Percentiles rank a stretch among this genome's conserved stretches.
phyloP scores from a whole-genome alignment of 73 alveolate genomes.

The Paramecium pentaurelia region DNA sequence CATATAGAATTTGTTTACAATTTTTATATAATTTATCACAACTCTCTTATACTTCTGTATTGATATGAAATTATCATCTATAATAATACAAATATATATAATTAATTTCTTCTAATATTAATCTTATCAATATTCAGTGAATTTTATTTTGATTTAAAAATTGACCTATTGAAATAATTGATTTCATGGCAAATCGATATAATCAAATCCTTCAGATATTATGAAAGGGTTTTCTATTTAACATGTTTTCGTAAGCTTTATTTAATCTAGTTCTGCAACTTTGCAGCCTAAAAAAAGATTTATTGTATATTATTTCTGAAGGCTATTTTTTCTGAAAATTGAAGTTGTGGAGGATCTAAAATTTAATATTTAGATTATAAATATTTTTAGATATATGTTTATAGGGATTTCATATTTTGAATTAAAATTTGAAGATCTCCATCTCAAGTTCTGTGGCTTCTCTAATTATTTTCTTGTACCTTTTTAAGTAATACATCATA shows the following conservation, averaged over 20 bases:
- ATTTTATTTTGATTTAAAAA: neutral
- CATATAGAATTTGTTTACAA: neutral
- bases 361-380: too few species aligned
- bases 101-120: neutral
- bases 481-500: neutral
- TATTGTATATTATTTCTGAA: neutral
- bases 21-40: neutral
- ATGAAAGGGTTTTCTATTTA: neutral
- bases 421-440: neutral
- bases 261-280: neutral
- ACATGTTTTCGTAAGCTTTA: neutral
- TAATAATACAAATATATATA: too few species aligned
- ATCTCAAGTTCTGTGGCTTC: neutral
- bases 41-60: neutral
- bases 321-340: too few species aligned
- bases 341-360: neutral
- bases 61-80: neutral
- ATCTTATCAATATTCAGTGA: neutral
- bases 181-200: neutral
- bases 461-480: neutral
- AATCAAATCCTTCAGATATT: neutral
- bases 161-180: neutral
- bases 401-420: neutral
- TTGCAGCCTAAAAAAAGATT: neutral
- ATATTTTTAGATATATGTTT: too few species aligned